Evolutionary conservation across 352 stramenopile genomes (phyloP).

Genomic region (Blastocystis sp.): DNA sequence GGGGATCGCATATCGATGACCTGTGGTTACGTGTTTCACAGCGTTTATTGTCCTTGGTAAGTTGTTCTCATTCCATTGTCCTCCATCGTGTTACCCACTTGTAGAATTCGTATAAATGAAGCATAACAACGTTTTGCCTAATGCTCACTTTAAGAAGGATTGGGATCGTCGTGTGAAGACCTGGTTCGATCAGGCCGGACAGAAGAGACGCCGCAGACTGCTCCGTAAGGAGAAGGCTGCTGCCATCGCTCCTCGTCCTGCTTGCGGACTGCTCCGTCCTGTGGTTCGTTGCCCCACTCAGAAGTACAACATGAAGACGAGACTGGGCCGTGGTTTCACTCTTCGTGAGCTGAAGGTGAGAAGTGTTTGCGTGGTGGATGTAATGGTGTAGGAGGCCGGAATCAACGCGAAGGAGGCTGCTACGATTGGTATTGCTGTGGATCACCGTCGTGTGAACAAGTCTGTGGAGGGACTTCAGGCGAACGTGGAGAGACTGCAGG

Average conservation of each 20-base stretch:
- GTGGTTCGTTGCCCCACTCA: conserved; percentile 92
- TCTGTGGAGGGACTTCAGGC: conserved; percentile 68
- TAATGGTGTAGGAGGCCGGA: too few species aligned
- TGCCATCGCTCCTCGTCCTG: conserved; percentile 85
- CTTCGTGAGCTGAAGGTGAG: too few species aligned
- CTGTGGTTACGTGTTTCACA: neutral
- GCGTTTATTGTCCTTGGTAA: neutral
- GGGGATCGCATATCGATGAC: neutral
- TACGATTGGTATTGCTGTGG: neutral
- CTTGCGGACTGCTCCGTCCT: conserved; percentile 84
- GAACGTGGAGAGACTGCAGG: conserved; percentile 76
- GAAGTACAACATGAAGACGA: conserved; percentile 94
- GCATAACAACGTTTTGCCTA: too few species aligned
- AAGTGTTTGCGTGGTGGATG: too few species aligned
- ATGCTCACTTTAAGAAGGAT: conserved; percentile 99
- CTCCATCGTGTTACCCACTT: neutral
- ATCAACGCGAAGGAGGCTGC: too few species aligned
- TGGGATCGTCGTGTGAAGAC: conserved; percentile 89
- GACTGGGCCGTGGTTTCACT: too few species aligned
- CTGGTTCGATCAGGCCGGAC: too few species aligned
- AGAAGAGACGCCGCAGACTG: too few species aligned
- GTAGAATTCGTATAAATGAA: conserved; percentile 50
- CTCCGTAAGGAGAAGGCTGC: conserved; percentile 92
- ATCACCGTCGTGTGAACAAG: conserved; percentile 71
- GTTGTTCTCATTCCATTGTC: neutral